Conservation (phyloP, 1,284 basidiomycete species). For the Sanghuangporus baumii region DNA sequence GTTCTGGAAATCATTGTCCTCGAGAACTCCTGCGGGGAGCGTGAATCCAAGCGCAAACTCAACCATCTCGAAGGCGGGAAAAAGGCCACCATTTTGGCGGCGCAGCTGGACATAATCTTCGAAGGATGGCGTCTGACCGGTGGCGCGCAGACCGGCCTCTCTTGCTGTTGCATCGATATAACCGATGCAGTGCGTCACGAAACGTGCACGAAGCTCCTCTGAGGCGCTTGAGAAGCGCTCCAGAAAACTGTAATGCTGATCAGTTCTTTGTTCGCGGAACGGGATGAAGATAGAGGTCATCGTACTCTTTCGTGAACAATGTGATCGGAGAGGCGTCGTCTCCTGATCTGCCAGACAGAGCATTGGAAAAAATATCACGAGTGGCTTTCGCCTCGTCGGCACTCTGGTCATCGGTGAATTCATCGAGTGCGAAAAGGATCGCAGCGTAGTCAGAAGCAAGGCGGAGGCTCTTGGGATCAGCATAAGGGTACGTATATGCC, state of each 20-base stretch:
- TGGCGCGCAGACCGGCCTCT: neutral
- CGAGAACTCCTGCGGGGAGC: constrained; percentile 15
- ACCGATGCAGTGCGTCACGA: neutral
- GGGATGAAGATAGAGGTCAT: neutral
- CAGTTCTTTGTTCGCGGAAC: neutral
- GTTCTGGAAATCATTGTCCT: constrained; percentile 9
- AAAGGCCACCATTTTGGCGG: constrained; percentile 11
- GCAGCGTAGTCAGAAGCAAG: constrained; percentile 61
- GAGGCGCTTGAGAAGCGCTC: neutral
- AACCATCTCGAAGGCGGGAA: constrained; percentile 15
- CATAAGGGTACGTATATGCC: constrained; percentile 56
- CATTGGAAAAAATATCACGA: constrained; percentile 45
- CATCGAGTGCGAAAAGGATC: constrained; percentile 62
- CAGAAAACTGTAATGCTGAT: constrained; percentile 1
- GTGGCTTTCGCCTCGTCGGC: constrained; percentile 38
- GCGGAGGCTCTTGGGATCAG: constrained; percentile 50
- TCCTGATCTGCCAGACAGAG: constrained; percentile 45
- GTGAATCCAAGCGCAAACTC: constrained; percentile 10
- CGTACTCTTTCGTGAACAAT: constrained; percentile 6
- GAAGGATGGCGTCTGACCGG: constrained; percentile 19
- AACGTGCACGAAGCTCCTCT: constrained; percentile 3
- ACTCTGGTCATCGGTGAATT: constrained; percentile 62
- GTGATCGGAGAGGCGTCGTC: constrained; percentile 46
- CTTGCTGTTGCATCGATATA: neutral
- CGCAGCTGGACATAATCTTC: constrained; percentile 26